Conservation (phyloP, 257 asterid species). For the Capsicum rhomboideum region DNA sequence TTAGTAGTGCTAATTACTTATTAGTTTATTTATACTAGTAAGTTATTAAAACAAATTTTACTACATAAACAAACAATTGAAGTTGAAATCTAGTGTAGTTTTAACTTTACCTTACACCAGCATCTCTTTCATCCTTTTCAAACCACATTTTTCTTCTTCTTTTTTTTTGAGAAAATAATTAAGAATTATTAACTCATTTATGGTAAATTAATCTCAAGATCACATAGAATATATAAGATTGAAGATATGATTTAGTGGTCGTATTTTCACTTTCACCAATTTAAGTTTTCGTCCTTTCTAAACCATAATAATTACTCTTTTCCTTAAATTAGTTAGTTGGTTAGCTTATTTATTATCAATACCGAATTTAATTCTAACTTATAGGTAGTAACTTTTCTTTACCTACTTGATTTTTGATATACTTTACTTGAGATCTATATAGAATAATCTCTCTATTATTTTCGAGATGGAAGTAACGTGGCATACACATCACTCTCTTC, state of each 20-base stretch:
- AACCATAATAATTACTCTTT: neutral
- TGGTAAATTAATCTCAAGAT: neutral
- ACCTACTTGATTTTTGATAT: too few species aligned
- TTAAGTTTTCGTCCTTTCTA: neutral
- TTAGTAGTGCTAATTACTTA: neutral
- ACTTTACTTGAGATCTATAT: too few species aligned
- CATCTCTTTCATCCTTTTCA: neutral
- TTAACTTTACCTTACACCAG: neutral
- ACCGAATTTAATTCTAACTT: neutral
- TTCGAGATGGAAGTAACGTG: too few species aligned
- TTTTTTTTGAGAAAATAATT: neutral
- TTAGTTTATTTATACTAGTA: neutral
- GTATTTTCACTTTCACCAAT: neutral
- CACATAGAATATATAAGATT: neutral
- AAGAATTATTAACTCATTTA: neutral
- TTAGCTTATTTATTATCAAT: neutral
- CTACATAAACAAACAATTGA: neutral
- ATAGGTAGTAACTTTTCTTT: neutral
- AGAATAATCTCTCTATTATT: too few species aligned
- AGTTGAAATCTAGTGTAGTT: neutral
- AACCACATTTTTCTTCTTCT: neutral
- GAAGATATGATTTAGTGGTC: neutral
- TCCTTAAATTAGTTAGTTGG: neutral
- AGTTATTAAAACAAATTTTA: too few species aligned
- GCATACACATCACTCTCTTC: too few species aligned